Evolutionary conservation across 805 yeast genomes (phyloP), one percentile per base, ranked within the genome.

Genomic region (Pichia eremophila): DNA sequence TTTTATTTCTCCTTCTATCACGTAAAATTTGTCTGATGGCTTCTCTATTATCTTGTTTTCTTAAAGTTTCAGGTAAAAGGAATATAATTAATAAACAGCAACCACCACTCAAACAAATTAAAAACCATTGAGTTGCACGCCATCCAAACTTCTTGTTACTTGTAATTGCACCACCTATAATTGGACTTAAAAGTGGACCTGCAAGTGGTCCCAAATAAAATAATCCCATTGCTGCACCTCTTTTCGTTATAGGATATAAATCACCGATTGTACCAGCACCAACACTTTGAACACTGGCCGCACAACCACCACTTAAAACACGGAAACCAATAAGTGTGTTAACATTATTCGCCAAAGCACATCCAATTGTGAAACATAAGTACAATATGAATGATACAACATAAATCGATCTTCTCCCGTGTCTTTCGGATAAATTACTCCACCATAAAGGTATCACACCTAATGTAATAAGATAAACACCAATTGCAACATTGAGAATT

Each of bases 251-350:
- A 5, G 73, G 67, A 59, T 69, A 88, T 35, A 88, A 60, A 58
- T 88, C 96, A 19, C 85, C 75, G 18, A 87, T 81, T 0, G 95
- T 85, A 2, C 95, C 96, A 0, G 95, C 95, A 5, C 95, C 95
- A 29, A 87, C 87, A 18, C 90, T 77, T 61, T 88, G 95, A 0
- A 88, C 95, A 39, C 88, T 78, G 1, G 93, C 93, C 1, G 90
- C 83, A 50, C 83, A 77, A 0, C 88, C 95, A 46, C 95, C 95
- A 40, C 83, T 71, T 1, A 87, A 63, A 5, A 84, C 75, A 55
- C 96, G 71, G 47, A 87, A 75, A 2, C 77, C 79, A 53, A 86
- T 83, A 43, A 88, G 72, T 46, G 79, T 69, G 1, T 72, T 72
- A 32, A 87, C 80, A 46, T 66, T 71, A 2, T 79, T 82, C 0